A percentile compares a stretch with the other conserved stretches of the same genome.
Evolutionary conservation across 2,329 filamentous ascomycete genomes (phyloP).

Genomic region (Helotiales sp.): DNA sequence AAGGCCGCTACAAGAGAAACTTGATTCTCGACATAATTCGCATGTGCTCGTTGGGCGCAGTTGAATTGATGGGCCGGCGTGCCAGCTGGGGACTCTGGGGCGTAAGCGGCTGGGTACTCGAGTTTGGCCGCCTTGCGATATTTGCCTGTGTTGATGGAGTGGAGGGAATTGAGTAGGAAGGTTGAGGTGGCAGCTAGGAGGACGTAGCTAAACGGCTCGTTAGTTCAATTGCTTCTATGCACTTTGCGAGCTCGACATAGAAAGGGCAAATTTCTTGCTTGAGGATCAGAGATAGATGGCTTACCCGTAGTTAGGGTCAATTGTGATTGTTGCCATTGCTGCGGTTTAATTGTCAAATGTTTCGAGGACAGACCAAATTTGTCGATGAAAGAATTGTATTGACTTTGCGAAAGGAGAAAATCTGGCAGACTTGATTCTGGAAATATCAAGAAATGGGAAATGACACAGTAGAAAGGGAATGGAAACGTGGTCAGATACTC

Average conservation of each 20-base stretch:
- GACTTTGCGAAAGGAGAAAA: background rate
- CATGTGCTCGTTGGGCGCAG: conserved; percentile 63
- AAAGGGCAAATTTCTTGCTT: background rate
- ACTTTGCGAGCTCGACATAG: background rate
- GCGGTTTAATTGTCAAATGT: conserved; percentile 1
- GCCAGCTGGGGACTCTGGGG: conserved; percentile 30
- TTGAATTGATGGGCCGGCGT: conserved; percentile 53
- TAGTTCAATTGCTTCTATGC: background rate
- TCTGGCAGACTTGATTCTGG: background rate
- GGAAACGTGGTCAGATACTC: background rate
- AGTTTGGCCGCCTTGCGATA: conserved; percentile 55
- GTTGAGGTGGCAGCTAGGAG: conserved; percentile 56
- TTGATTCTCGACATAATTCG: conserved; percentile 64
- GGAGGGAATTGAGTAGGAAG: conserved; percentile 57
- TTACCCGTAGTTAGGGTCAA: conserved; percentile 35
- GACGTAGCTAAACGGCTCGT: conserved; percentile 53
- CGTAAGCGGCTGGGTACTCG: conserved; percentile 59
- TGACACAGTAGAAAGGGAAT: background rate
- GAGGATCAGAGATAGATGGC: background rate
- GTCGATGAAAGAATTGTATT: background rate
- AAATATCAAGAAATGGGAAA: background rate
- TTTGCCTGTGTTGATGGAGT: conserved; percentile 46
- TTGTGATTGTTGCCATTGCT: conserved; percentile 31
- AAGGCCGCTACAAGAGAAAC: conserved; percentile 52
- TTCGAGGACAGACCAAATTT: background rate